Base-by-base conservation (phyloP, 2,329 filamentous ascomycete genomes). In the Apiospora pterosperma region DNA sequence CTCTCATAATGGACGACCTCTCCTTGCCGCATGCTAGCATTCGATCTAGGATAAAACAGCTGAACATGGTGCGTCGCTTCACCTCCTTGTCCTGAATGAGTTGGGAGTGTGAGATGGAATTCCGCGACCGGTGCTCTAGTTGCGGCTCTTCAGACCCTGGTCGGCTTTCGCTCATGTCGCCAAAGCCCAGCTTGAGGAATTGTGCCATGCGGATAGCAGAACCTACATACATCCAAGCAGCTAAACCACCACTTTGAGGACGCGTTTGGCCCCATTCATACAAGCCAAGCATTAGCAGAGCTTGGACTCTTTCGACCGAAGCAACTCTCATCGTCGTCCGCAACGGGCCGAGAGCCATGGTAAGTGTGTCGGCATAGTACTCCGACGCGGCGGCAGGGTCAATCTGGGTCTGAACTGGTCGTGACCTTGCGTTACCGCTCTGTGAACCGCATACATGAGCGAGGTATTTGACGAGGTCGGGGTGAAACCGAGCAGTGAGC, bases 11-110 rank as follows among this genome's bases (percentile, higher is more conserved):
- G 16, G 84, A 82, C 1, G 85, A 82, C 25, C 89, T 81, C 62
- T 87, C 83, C 67, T 85, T 86, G 23, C 89, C 89, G 69, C 85
- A 88, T 39, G 88, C 85, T 28, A 92, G 78, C 75, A 92, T 86
- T 3, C 89, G 85, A 73, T 93, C 90, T 69, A 93, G 80, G 62
- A 92, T 88, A 65, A 91, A 88, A 71, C 90, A 92, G 69, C 90
- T 91, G 80, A 90, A 92, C 80, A 92, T 90, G 0, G 90, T 92
- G 7, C 91, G 84, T 31, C 90, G 82, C 66, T 84, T 81, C 14
- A 89, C 84, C 74, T 93, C 90, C 64, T 86, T 86, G 39, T 84
- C 79, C 25, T 90, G 84, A 59, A 85, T 83, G 19, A 79, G 14
- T 38, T 75, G 68, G 31, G 74, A 71, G 60, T 71, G 67, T 34